Percentiles rank a stretch among this genome's conserved stretches.
phyloP scores from a whole-genome alignment of 2,329 filamentous ascomycete genomes.

The Microthyrium microscopicum region DNA sequence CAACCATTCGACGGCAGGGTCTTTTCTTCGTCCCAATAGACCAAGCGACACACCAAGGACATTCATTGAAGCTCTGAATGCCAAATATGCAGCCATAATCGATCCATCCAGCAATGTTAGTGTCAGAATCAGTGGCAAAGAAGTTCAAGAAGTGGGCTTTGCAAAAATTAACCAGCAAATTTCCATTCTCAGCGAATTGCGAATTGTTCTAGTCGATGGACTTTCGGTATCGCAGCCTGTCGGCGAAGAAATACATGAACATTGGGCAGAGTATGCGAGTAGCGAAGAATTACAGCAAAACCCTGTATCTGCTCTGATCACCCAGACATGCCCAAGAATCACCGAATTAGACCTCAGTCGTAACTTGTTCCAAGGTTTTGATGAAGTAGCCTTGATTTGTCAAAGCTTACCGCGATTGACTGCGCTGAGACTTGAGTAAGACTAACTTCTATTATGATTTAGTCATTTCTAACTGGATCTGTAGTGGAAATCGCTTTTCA shows the following conservation, averaged over 20 bases:
- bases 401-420: slow-evolving; percentile 48
- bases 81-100: slow-evolving; percentile 57
- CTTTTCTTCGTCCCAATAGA: slow-evolving; percentile 69
- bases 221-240: slow-evolving; percentile 35
- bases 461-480: neutral
- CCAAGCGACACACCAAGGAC: slow-evolving; percentile 49
- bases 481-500: slow-evolving; percentile 53
- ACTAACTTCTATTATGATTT: no score
- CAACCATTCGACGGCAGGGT: slow-evolving; percentile 54
- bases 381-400: slow-evolving; percentile 55
- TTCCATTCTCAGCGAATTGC: slow-evolving; percentile 60
- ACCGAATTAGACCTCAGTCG: slow-evolving; percentile 70
- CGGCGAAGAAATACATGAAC: neutral
- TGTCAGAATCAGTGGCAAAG: slow-evolving; percentile 62
- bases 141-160: slow-evolving; percentile 87
- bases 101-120: slow-evolving; percentile 23
- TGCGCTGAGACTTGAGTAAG: slow-evolving; percentile 56
- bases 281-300: slow-evolving; percentile 12
- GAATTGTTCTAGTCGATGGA: slow-evolving; percentile 67
- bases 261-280: slow-evolving; percentile 14
- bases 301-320: slow-evolving; percentile 17
- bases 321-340: slow-evolving; percentile 43
- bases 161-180: slow-evolving; percentile 77
- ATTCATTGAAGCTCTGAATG: slow-evolving; percentile 63
- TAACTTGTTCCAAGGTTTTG: slow-evolving; percentile 57